Percentiles rank a stretch among this genome's conserved stretches.
Evolutionary conservation across 768 basidiomycete genomes (phyloP).

Genomic region (Naganishia antarctica): DNA sequence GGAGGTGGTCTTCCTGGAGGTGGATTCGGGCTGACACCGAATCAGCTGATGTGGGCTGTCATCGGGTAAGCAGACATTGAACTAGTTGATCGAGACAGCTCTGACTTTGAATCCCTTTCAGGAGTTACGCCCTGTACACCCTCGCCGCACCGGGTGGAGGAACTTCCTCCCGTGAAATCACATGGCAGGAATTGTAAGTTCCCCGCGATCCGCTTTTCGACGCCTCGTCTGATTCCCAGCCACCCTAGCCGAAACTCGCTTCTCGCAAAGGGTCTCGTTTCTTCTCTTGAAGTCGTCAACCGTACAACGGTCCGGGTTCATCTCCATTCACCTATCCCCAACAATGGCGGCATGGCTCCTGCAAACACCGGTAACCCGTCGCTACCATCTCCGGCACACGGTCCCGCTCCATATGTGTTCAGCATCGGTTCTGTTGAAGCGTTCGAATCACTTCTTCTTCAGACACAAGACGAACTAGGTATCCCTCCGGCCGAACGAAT

Average conservation of each 20-base stretch:
- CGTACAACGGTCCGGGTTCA: slow-evolving; percentile 83
- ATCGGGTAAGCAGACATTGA: slow-evolving; percentile 32
- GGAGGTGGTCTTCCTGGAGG: slow-evolving; percentile 34
- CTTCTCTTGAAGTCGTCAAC: slow-evolving; percentile 87
- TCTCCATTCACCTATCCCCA: slow-evolving; percentile 65
- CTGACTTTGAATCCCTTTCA: too few species aligned
- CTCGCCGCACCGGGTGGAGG: slow-evolving; percentile 38
- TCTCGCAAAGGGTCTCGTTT: slow-evolving; percentile 92
- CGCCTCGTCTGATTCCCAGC: background rate
- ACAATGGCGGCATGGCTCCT: slow-evolving; percentile 24
- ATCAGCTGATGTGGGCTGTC: slow-evolving; percentile 42
- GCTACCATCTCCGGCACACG: slow-evolving; percentile 44
- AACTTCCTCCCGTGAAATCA: slow-evolving; percentile 70
- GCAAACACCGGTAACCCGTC: slow-evolving; percentile 30
- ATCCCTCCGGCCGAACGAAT: slow-evolving; percentile 90
- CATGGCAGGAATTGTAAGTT: slow-evolving; percentile 89
- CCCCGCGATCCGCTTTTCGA: background rate
- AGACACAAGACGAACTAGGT: slow-evolving; percentile 84
- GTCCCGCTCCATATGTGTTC: slow-evolving; percentile 65
- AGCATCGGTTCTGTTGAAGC: slow-evolving; percentile 96
- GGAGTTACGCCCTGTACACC: slow-evolving; percentile 42
- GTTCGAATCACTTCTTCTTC: slow-evolving; percentile 90
- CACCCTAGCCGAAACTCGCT: slow-evolving; percentile 69
- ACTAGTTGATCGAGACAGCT: too few species aligned
- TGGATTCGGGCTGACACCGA: slow-evolving; percentile 41